Conservation (phyloP, 208 protist genomes). For the Sergeia podlipaevii region DNA sequence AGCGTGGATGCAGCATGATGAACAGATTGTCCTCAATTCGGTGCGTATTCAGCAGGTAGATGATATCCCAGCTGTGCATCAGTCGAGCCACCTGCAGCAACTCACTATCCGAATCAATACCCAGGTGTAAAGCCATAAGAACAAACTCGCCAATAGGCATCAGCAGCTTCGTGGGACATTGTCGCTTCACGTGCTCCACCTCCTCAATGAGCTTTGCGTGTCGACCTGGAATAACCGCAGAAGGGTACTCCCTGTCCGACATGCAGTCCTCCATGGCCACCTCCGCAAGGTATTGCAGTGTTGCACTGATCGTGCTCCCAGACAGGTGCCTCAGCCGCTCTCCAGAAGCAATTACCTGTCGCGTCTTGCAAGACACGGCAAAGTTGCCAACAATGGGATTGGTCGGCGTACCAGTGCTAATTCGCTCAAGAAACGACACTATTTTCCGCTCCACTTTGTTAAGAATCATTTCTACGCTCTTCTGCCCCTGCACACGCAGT, state of each 20-base stretch:
- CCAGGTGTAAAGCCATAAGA: constrained; percentile 57
- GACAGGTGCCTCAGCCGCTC: constrained; percentile 42
- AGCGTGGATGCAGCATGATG: constrained; percentile 73
- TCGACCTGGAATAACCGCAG: constrained; percentile 64
- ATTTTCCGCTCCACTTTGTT: constrained; percentile 74
- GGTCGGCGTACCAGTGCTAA: constrained; percentile 7
- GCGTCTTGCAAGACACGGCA: constrained; percentile 85
- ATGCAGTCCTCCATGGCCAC: constrained; percentile 64
- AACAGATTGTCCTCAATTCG: constrained; percentile 63
- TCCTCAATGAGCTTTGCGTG: constrained; percentile 62
- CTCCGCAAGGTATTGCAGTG: constrained; percentile 63
- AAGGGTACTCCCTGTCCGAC: constrained; percentile 61
- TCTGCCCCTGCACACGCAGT: constrained; percentile 76
- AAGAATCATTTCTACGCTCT: constrained; percentile 85
- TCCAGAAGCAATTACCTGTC: constrained; percentile 69
- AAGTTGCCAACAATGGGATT: constrained; percentile 74
- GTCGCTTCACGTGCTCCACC: constrained; percentile 50
- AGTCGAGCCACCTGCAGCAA: constrained; percentile 71
- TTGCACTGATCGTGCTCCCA: constrained; percentile 54
- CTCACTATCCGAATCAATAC: constrained; percentile 69
- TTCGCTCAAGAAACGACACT: constrained; percentile 49
- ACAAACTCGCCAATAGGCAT: constrained; percentile 73
- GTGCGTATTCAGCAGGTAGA: constrained; percentile 73
- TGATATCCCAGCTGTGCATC: constrained; percentile 85
- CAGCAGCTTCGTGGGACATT: constrained; percentile 63